phyloP scores from a whole-genome alignment of 306 rosid genomes.

The Vigna hirtella region DNA sequence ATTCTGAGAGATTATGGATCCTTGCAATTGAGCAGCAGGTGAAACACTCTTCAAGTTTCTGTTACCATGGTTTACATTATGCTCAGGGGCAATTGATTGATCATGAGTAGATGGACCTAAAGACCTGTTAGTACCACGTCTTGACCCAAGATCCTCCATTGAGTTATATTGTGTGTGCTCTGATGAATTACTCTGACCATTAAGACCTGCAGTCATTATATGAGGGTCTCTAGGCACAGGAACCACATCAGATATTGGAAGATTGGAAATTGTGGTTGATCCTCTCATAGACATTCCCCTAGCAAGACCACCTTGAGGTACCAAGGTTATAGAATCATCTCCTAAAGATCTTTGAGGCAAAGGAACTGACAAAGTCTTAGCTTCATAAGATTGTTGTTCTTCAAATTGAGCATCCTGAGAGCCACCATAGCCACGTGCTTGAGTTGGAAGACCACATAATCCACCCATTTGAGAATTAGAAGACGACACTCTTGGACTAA shows the following conservation, averaged over 20 bases:
- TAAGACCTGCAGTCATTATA: conserved; percentile 60
- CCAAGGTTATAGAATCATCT: conserved; percentile 80
- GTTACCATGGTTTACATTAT: conserved; percentile 59
- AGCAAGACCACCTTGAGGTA: conserved; percentile 96
- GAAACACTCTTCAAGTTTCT: conserved; percentile 63
- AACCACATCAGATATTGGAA: conserved; percentile 51
- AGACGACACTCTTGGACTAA: conserved; percentile 74
- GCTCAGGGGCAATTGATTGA: conserved; percentile 60
- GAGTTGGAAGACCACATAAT: conserved; percentile 66
- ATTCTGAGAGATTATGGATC: conserved; percentile 54
- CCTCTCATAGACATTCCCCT: conserved; percentile 95
- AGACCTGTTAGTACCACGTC: conserved; percentile 57
- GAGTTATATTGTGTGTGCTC: conserved; percentile 54
- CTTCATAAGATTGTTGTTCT: conserved; percentile 72
- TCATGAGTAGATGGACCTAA: conserved; percentile 63
- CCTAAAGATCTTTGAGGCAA: conserved; percentile 67
- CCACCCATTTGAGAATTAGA: conserved; percentile 71
- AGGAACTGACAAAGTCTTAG: conserved; percentile 69
- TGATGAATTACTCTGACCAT: conserved; percentile 63
- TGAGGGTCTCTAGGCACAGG: conserved; percentile 57
- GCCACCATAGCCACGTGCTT: conserved; percentile 74
- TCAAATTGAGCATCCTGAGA: conserved; percentile 80
- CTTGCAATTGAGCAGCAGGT: conserved; percentile 58
- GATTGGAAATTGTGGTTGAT: conserved; percentile 57
- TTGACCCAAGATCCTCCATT: conserved; percentile 62